Evolutionary conservation across 164 flowering plant genomes (phyloP).

Genomic region (Tinospora cordifolia): DNA sequence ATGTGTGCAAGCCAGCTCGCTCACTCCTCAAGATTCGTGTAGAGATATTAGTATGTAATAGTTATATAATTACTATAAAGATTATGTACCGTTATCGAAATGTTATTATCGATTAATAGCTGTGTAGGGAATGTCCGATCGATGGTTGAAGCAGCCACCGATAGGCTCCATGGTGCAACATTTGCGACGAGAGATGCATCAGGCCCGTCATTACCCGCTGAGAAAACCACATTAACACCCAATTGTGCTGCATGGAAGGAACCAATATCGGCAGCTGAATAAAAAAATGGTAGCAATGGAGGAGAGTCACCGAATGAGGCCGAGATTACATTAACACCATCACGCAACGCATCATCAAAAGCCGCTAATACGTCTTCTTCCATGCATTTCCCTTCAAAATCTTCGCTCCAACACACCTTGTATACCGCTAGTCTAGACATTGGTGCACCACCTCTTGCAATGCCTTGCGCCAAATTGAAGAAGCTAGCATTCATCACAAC

Average conservation of each 20-base stretch:
- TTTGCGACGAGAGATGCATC: conserved; percentile 45
- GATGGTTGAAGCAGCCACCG: conserved; percentile 54
- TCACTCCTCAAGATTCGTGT: no score
- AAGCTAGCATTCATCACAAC: conserved; percentile 30
- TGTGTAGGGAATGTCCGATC: conserved; percentile 52
- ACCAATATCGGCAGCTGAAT: conserved; percentile 40
- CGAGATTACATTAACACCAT: conserved; percentile 63
- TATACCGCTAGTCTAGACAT: conserved; percentile 62
- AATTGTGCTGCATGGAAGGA: conserved; percentile 57
- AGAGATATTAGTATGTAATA: no score
- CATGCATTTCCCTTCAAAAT: conserved; percentile 26
- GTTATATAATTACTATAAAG: background rate
- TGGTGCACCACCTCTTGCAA: conserved; percentile 65
- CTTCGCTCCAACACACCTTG: conserved; percentile 53
- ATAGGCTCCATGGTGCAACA: conserved; percentile 59
- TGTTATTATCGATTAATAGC: conserved; percentile 26
- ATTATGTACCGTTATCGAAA: conserved; percentile 32
- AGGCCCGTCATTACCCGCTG: conserved; percentile 64
- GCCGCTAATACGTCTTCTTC: conserved; percentile 63
- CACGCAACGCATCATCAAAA: conserved; percentile 56
- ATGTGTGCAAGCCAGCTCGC: no score
- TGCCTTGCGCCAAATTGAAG: conserved; percentile 44
- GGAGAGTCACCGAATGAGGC: conserved; percentile 41
- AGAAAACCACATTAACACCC: conserved; percentile 58
- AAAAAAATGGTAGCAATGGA: conserved; percentile 38